Base-by-base conservation (phyloP, 2,329 filamentous ascomycete genomes). In the Fusarium chuoi region DNA sequence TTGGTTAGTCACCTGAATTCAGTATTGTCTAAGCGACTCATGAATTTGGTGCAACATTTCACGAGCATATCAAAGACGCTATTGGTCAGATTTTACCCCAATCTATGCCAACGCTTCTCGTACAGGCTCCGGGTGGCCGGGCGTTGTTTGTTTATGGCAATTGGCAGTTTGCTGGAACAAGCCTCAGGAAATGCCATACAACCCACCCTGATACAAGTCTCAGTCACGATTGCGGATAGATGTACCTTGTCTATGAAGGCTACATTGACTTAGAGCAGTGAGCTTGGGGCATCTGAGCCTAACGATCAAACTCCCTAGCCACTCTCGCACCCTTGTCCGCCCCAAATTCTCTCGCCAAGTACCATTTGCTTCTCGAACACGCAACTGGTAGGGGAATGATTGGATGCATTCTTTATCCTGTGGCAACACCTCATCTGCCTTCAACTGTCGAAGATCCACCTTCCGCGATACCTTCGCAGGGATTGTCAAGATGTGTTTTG, bases 401-500 rank as follows among this genome's bases (percentile, higher is more conserved):
- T 78, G 76, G 74, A 56, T 33, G 49, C 42, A 28, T 24, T 24
- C 42, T n/a, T 57, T 54, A 33, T 35, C 38, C 52, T 54, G 55
- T 60, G 67, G 55, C 60, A 72, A 58, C 59, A 70, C 65, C 66
- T 67, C 67, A 77, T 67, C 62, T 74, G 24, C 38, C 58, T 56
- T 63, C 46, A 56, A 69, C 65, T 74, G 70, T 65, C 75, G 66
- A 74, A 72, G 62, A 66, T 75, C 75, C 73, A 77, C 74, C 49
- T 61, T 54, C 48, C 54, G 60, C 57, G 54, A 67, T 64, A 65
- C 39, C 55, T 62, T 71, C 70, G 57, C 70, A 67, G 39, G 58
- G 51, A 54, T 46, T 62, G 52, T 64, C 70, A 54, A 65, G 46
- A 57, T 66, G 58, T 64, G 66, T 60, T 62, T 65, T 36, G 36